A percentile compares a stretch with the other conserved stretches of the same genome.
These are phyloP conservation scores for Ascochyta viciae-villosae DNA, from an alignment of 2,329 filamentous ascomycete species.

Conservation along the genomic window DNA sequence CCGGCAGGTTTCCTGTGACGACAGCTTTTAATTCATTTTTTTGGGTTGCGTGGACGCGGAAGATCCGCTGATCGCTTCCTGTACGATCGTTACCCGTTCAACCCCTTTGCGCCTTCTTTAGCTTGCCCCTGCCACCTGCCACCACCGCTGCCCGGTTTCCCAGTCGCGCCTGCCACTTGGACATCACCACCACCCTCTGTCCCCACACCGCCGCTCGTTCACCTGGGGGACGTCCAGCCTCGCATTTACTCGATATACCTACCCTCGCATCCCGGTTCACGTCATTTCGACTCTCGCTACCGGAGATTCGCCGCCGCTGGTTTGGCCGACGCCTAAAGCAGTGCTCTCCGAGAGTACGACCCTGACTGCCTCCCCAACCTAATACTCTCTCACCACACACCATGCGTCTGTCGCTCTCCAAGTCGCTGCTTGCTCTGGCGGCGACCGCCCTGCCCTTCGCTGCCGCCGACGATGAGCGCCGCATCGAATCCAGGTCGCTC, in stretches of 20 bases:
- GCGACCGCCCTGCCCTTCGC: slow-evolving; percentile 55
- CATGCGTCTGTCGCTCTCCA: slow-evolving; percentile 46
- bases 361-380: slow-evolving; percentile 22
- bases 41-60: slow-evolving; percentile 29
- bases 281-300: slow-evolving; percentile 17
- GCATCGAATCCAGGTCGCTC: slow-evolving; percentile 83
- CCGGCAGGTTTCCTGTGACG: slow-evolving; percentile 24
- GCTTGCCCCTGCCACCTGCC: slow-evolving; percentile 36
- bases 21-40: slow-evolving; percentile 21
- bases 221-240: slow-evolving; percentile 15
- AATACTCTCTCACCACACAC: slow-evolving; percentile 23
- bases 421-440: slow-evolving; percentile 44
- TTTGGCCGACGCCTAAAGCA: slow-evolving; percentile 37
- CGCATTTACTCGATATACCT: slow-evolving; percentile 14
- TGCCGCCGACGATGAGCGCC: slow-evolving; percentile 62
- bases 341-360: slow-evolving; percentile 42
- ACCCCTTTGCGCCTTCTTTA: slow-evolving; percentile 25
- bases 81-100: slow-evolving; percentile 39
- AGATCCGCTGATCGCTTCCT: slow-evolving; percentile 38
- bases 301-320: slow-evolving; percentile 39
- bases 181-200: slow-evolving; percentile 28
- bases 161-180: slow-evolving; percentile 30
- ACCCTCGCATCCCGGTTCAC: slow-evolving; percentile 7
- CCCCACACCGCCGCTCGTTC: slow-evolving; percentile 34
- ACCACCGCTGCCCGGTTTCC: slow-evolving; percentile 41